A percentile compares a stretch with the other conserved stretches of the same genome.
Conservation (phyloP, 2,329 filamentous ascomycete species). For the Epichloe scottii region DNA sequence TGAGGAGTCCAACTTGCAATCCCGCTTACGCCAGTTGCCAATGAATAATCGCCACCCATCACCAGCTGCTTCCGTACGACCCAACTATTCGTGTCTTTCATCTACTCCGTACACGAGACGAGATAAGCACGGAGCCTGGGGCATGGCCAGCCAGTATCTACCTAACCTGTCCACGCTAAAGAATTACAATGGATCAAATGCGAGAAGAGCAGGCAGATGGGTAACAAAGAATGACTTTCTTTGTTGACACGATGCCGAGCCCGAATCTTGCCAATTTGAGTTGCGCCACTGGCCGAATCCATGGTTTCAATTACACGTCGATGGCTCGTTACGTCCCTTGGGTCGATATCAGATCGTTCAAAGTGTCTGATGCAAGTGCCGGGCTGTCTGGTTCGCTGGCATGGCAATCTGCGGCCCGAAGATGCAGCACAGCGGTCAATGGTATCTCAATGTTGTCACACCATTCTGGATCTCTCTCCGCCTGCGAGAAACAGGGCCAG, state of each 20-base stretch:
- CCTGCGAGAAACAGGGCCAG: not conserved
- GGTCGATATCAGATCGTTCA: not conserved
- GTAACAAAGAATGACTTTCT: not conserved
- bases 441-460: not conserved
- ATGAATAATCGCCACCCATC: not conserved
- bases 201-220: not conserved
- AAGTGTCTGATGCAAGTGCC: too few species aligned
- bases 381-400: too few species aligned
- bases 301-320: constrained; percentile 1
- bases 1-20: too few species aligned
- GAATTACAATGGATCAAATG: too few species aligned
- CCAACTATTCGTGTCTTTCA: not conserved
- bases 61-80: not conserved
- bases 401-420: too few species aligned
- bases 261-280: not conserved
- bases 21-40: too few species aligned
- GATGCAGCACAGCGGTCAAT: not conserved
- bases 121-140: too few species aligned
- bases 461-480: not conserved
- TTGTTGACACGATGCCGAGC: not conserved
- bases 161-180: too few species aligned
- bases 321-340: not conserved
- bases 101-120: not conserved
- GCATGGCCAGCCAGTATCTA: too few species aligned
- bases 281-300: not conserved